Conservation (phyloP, 2,329 filamentous ascomycete genomes). For the Niveomyces coronatus region DNA sequence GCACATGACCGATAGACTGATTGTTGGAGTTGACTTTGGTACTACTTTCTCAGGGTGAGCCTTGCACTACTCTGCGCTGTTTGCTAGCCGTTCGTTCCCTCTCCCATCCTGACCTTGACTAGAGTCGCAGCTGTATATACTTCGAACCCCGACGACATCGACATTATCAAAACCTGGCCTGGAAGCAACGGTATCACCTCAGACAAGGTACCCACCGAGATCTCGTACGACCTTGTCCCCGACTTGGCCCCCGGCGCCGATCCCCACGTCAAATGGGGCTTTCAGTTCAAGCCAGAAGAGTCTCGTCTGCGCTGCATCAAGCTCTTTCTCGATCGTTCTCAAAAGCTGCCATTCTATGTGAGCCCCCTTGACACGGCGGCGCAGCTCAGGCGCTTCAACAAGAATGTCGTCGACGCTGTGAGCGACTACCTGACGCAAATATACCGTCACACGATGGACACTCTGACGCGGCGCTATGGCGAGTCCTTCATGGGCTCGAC, state of each 20-base stretch:
- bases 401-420: conserved; percentile 70
- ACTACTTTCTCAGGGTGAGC: conserved; percentile 73
- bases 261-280: conserved; percentile 62
- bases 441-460: conserved; percentile 70
- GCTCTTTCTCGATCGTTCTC: conserved; percentile 69
- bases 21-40: conserved; percentile 74
- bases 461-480: conserved; percentile 62
- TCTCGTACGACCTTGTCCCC: conserved; percentile 45
- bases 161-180: conserved; percentile 79
- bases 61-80: too few species aligned
- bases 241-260: conserved; percentile 24
- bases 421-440: conserved; percentile 71
- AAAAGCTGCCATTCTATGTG: conserved; percentile 73
- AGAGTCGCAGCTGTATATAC: conserved; percentile 62
- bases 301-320: conserved; percentile 72
- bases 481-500: conserved; percentile 69
- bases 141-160: conserved; percentile 66
- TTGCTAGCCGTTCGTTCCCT: too few species aligned
- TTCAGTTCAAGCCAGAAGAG: conserved; percentile 72
- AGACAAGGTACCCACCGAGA: conserved; percentile 76
- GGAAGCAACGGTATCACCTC: conserved; percentile 80
- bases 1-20: conserved; percentile 50
- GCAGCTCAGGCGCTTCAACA: conserved; percentile 62
- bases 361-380: conserved; percentile 67
- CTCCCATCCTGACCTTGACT: conserved; percentile 1